Evolutionary conservation across 371 early-diverging fungal species (phyloP), one percentile per base, ranked within the genome.

Genomic region (Zychaea mexicana): DNA sequence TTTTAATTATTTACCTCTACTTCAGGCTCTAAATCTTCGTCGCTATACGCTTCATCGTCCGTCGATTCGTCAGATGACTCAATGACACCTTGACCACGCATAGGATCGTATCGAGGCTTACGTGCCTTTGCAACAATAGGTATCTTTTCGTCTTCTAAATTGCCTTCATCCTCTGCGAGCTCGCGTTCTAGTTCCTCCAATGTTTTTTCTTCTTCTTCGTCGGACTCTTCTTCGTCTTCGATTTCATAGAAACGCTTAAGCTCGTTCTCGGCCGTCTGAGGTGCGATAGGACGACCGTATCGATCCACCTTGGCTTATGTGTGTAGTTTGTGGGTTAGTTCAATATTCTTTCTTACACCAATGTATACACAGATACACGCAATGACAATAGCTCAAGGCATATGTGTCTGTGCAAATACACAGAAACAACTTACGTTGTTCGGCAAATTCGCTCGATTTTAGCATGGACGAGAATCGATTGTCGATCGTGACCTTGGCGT

Each of bases 401-500:
- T n/a, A n/a, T n/a, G n/a, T n/a, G n/a, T n/a, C n/a, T n/a, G n/a
- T n/a, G n/a, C n/a, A n/a, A n/a, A n/a, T n/a, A n/a, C n/a, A n/a
- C n/a, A n/a, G n/a, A n/a, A n/a, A n/a, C n/a, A n/a, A 81, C 85
- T 61, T 83, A 88, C 82, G 89, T 57, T 81, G 84, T 70, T 80
- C 84, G 21, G 77, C 86, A 71, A 93, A 93, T 57, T 93, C 94
- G 31, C 89, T 86, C 64, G 86, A 84, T 28, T 85, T 82, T 71
- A 95, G 82, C 91, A 96, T 92, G 56, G 82, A 70, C 42, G 86
- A 75, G 77, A 97, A 97, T 57, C 98, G 92, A 56, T 86, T 79
- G 82, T 98, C 98, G 36, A 98, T 85, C n/a, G 85, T 85, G 57
- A 98, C 88, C 75, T 96, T 96, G 63, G 80, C 73, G 55, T 90